Conservation (phyloP, 2,329 filamentous ascomycete species). For the Aspergillus texensis region DNA sequence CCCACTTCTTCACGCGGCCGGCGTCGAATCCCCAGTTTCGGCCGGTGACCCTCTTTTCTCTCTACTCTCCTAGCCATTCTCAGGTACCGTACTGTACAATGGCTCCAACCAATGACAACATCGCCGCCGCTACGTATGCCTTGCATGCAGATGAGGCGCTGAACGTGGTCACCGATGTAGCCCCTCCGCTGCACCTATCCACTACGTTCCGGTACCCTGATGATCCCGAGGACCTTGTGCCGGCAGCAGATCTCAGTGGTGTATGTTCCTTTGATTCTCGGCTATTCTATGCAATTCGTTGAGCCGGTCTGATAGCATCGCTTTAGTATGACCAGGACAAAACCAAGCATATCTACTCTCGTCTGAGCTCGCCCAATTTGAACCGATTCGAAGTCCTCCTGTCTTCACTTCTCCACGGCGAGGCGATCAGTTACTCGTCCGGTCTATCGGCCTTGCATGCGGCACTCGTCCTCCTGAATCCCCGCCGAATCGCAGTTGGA, state of each 20-base stretch:
- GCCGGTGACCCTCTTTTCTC: conserved; percentile 5
- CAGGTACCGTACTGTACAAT: conserved; percentile 23
- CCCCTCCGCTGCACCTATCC: conserved; percentile 85
- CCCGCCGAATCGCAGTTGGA: conserved; percentile 78
- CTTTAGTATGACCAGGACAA: conserved; percentile 27
- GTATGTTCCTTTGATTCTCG: conserved; percentile 47
- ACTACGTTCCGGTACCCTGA: conserved; percentile 84
- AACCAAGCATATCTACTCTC: conserved; percentile 76
- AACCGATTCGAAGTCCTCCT: conserved; percentile 85
- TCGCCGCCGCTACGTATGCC: conserved; percentile 66
- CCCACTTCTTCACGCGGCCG: not conserved
- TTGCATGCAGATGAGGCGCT: conserved; percentile 81
- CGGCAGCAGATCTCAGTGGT: conserved; percentile 51
- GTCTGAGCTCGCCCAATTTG: conserved; percentile 75
- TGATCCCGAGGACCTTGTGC: conserved; percentile 67
- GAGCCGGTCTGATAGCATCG: not conserved
- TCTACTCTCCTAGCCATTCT: conserved; percentile 18
- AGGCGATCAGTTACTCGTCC: conserved; percentile 77
- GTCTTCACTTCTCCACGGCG: conserved; percentile 65
- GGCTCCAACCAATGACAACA: conserved; percentile 24
- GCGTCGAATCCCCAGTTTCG: not conserved
- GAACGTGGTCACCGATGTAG: conserved; percentile 75
- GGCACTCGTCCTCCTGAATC: conserved; percentile 80
- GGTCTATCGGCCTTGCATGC: conserved; percentile 89
- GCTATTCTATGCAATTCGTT: not conserved